Evolutionary conservation across 495 filamentous ascomycete species (phyloP).

Genomic region (Chaetomidium leptoderma): DNA sequence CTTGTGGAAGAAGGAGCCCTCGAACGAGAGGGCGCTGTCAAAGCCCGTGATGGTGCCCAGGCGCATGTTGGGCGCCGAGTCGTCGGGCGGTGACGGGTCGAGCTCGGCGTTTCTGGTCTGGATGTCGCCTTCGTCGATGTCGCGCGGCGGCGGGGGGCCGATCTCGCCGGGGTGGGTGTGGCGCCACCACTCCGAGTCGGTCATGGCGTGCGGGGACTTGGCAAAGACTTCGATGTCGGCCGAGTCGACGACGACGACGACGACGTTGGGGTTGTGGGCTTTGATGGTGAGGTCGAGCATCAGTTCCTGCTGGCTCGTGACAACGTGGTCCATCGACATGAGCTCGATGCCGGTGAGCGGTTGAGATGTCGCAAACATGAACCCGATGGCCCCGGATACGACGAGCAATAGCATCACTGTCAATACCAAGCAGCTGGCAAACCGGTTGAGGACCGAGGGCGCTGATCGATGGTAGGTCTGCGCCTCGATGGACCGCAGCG

Average conservation of each 20-base stretch:
- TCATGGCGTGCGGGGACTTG: slow-evolving; percentile 78
- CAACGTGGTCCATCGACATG: slow-evolving; percentile 74
- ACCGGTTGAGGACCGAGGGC: slow-evolving; percentile 62
- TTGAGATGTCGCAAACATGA: slow-evolving; percentile 87
- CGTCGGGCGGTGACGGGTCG: slow-evolving; percentile 53
- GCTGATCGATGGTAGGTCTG: slow-evolving; percentile 59
- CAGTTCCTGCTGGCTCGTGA: slow-evolving; percentile 89
- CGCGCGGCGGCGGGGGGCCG: slow-evolving; percentile 27
- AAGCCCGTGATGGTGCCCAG: slow-evolving; percentile 83
- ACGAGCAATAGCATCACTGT: slow-evolving; percentile 69
- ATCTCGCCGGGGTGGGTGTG: slow-evolving; percentile 47
- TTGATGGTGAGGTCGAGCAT: slow-evolving; percentile 90
- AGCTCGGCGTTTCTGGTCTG: slow-evolving; percentile 47
- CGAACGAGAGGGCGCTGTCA: slow-evolving; percentile 81
- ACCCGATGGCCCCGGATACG: slow-evolving; percentile 74
- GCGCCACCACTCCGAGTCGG: slow-evolving; percentile 67
- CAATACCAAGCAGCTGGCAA: slow-evolving; percentile 75
- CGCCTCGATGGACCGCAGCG: slow-evolving; percentile 69
- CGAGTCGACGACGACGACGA: slow-evolving; percentile 74
- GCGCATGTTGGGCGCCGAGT: slow-evolving; percentile 74
- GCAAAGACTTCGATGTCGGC: slow-evolving; percentile 92
- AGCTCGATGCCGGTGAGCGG: slow-evolving; percentile 73
- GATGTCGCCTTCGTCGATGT: slow-evolving; percentile 2
- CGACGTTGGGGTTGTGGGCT: slow-evolving; percentile 87
- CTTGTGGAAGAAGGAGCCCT: slow-evolving; percentile 76